A percentile compares a stretch with the other conserved stretches of the same genome.
Evolutionary conservation across 345 rosid species (phyloP).

Genomic region (Salix dunnii): DNA sequence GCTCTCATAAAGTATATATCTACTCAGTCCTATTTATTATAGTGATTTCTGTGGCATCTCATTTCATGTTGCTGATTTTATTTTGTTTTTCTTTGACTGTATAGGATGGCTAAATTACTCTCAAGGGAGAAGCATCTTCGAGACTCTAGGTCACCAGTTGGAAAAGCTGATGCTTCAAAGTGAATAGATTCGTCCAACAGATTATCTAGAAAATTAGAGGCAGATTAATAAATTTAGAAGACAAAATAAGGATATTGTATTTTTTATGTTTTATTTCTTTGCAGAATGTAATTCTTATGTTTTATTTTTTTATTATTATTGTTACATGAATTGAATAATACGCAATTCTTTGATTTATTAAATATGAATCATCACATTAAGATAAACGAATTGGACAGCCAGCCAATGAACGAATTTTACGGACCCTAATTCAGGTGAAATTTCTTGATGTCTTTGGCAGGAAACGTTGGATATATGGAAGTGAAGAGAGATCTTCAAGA

Average conservation of each 20-base stretch:
- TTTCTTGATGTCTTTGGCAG: constrained; percentile 12
- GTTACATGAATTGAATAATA: no score
- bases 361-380: no score
- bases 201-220: no score
- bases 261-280: no score
- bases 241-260: no score
- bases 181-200: neutral
- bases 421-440: constrained; percentile 52
- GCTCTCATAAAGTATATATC: constrained; percentile 51
- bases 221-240: no score
- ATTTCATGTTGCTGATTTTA: neutral
- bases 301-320: no score
- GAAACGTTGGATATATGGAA: neutral
- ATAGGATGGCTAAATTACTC: constrained; percentile 57
- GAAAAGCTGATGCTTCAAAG: neutral
- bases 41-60: neutral
- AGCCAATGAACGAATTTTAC: constrained; percentile 8
- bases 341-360: no score
- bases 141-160: constrained; percentile 33
- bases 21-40: neutral
- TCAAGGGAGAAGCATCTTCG: constrained; percentile 56
- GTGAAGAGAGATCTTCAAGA: no score
- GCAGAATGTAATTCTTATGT: no score
- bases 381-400: neutral
- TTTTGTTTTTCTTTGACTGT: neutral